Evolutionary conservation across 345 rosid species (phyloP), one percentile per base, ranked within the genome.

Genomic region (Aegle marmelos): DNA sequence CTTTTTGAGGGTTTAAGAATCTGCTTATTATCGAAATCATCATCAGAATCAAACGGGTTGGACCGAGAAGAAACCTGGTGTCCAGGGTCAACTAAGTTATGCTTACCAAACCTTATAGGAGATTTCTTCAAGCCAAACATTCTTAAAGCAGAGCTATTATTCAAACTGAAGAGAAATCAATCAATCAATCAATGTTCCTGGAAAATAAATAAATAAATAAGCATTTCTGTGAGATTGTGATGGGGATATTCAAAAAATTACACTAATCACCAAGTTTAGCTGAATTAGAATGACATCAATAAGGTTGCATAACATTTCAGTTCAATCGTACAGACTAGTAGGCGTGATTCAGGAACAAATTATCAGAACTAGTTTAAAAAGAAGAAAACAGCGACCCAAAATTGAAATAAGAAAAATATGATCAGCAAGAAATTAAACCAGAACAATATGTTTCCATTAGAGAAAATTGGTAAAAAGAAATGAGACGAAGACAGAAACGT

Each of bases 41-140:
- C 92, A 64, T 91, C 94, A 30, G 97, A 92, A 87, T 88, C 94
- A 72, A 96, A 96, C 2, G 97, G 99, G 86, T 94, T 94, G 13
- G 93, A 72, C 39, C 72, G 76, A 57, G 93, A 86, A 80, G 91
- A 76, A 10, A 9, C 78, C 4, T 75, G 75, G 68, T 69, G 48
- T 72, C 75, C 85, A 11, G 86, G 87, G 81, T 87, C 93, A 77
- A 74, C 87, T 2, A 87, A 79, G 85, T 83, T 82, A 78, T 90
- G 93, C 79, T 88, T 91, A 17, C 79, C 61, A 76, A 74, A 80
- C 85, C 84, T 91, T 30, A 90, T 31, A 0, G 94, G 97, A 48
- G 98, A 91, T 83, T 86, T 95, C 84, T 78, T 93, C 28, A 80
- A 84, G 75, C 90, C 90, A 79, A 85, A 88, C 98, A 95, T 95